Evolutionary conservation across 371 early-diverging fungal genomes (phyloP), one percentile per base, ranked within the genome.

Genomic region (Entomophthora muscae): DNA sequence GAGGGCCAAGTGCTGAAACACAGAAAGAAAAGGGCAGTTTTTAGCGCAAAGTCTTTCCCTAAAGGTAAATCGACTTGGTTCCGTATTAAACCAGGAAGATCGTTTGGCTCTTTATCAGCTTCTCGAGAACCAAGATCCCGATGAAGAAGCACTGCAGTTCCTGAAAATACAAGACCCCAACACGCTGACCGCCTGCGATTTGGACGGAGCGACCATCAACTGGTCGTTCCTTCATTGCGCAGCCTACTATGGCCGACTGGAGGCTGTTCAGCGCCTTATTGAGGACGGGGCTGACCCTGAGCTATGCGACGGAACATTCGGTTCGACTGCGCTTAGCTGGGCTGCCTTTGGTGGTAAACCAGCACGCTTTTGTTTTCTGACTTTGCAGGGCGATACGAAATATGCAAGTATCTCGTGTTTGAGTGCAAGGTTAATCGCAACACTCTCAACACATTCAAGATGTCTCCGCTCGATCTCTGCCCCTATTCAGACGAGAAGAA

Each of bases 211-310:
- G 42, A 71, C 71, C 2, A 89, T 87, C 60, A 88, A 82, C 1
- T 95, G 94, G 94, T 75, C 79, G 0, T 85, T 88, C n/a, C 68
- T 95, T 23, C 95, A 94, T 64, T 88, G 90, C 0, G 93, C 93
- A 0, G 76, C 84, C 2, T 93, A 85, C 69, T 82, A 81, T 69
- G 95, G 93, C 1, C 73, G 82, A 52, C 67, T 73, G n/a, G 78
- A 81, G 60, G 72, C 89, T 1, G 71, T 86, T 21, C 76, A 76
- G 29, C 67, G 76, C 7, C 75, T 95, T 17, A 71, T 91, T 61
- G 76, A 79, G 1, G 72, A 75, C 56, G 88, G 87, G n/a, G 92
- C 89, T 1, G 69, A 90, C 52, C 71, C 91, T 22, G 91, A 94
- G 58, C 65, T 87, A 2, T 72, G 82, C 13, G 96, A 95, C 70